Percentiles rank a stretch among this genome's conserved stretches.
Evolutionary conservation across 2,329 filamentous ascomycete species (phyloP).

Genomic region (Verticillium nubilum): DNA sequence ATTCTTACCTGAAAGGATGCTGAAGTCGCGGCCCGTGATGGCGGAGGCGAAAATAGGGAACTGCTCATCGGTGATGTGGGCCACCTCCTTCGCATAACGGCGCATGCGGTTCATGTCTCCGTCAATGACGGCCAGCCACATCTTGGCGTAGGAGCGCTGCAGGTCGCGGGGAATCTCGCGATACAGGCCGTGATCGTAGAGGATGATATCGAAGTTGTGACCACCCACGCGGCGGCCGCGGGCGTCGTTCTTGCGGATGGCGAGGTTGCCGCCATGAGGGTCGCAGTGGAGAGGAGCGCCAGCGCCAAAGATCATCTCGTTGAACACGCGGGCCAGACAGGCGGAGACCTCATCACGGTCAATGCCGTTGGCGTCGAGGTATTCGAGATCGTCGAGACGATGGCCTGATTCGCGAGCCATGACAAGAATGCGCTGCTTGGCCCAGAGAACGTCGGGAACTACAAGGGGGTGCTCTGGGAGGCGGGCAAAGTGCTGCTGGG

Average conservation of each 20-base stretch:
- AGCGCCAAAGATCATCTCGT: constrained; percentile 97
- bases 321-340: constrained; percentile 86
- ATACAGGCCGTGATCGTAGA: constrained; percentile 97
- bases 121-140: constrained; percentile 95
- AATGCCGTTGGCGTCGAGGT: constrained; percentile 79
- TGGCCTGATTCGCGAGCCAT: constrained; percentile 90
- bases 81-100: constrained; percentile 81
- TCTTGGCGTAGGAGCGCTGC: constrained; percentile 85
- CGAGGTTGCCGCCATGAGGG: constrained; percentile 93
- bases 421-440: constrained; percentile 80
- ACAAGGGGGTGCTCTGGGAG: constrained; percentile 74
- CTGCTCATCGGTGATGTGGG: constrained; percentile 80
- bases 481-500: constrained; percentile 73
- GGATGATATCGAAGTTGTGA: constrained; percentile 86
- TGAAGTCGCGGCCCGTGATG: constrained; percentile 91
- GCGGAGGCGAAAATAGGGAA: constrained; percentile 95
- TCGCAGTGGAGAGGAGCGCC: constrained; percentile 91
- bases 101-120: constrained; percentile 83
- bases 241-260: constrained; percentile 70
- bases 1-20: constrained; percentile 46
- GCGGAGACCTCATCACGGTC: constrained; percentile 94
- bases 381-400: constrained; percentile 83
- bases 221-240: constrained; percentile 42
- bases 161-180: constrained; percentile 78
- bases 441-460: constrained; percentile 86